Evolutionary conservation across 352 stramenopile genomes (phyloP).

Genomic region (Aphanomyces stellatus): DNA sequence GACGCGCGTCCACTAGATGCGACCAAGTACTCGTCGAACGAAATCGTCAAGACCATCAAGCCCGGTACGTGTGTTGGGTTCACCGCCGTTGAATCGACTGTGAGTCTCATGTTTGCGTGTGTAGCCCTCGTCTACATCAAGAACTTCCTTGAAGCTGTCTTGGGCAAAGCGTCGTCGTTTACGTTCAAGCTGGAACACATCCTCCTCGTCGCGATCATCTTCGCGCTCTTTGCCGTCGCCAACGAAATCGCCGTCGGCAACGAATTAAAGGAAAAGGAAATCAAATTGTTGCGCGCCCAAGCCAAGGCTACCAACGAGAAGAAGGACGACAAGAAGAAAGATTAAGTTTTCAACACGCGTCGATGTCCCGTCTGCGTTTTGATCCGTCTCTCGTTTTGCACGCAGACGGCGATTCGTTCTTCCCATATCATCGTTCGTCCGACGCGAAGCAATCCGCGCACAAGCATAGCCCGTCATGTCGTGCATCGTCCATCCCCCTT

Average conservation of each 20-base stretch:
- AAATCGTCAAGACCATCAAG: slow-evolving; percentile 19
- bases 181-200: slow-evolving; percentile 79
- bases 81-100: slow-evolving; percentile 6
- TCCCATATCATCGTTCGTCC: too few relatives aligned
- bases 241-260: slow-evolving; percentile 69
- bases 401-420: too few relatives aligned
- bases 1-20: slow-evolving; percentile 4
- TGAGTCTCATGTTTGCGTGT: not conserved
- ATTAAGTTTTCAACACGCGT: too few relatives aligned
- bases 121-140: slow-evolving; percentile 59
- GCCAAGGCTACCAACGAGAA: slow-evolving; percentile 10
- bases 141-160: slow-evolving; percentile 56
- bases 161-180: slow-evolving; percentile 65
- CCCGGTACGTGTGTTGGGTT: not conserved
- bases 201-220: slow-evolving; percentile 67
- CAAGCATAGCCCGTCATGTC: too few relatives aligned
- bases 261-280: slow-evolving; percentile 49
- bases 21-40: slow-evolving; percentile 17
- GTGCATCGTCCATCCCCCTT: too few relatives aligned
- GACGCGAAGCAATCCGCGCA: too few relatives aligned
- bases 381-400: too few relatives aligned
- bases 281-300: slow-evolving; percentile 14
- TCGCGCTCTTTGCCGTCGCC: slow-evolving; percentile 66
- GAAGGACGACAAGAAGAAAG: not conserved
- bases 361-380: too few relatives aligned